Base-by-base conservation (phyloP, 176 grass and related monocot species). In the Dendrocalamus sinicus region DNA sequence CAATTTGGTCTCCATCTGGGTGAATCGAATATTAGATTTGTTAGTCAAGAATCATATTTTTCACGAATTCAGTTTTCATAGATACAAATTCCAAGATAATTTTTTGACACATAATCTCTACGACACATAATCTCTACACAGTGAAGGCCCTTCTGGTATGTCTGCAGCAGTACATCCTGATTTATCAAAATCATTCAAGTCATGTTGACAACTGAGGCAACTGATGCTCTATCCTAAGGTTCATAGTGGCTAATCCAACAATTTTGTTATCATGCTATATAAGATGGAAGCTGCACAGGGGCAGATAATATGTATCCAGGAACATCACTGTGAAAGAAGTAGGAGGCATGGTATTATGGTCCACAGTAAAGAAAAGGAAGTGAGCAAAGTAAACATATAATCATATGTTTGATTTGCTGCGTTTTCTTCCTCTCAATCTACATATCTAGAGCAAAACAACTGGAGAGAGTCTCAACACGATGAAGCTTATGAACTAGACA, bases 1-100 rank as follows among this genome's bases (percentile, higher is more conserved):
- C 80, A 99, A 90, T 87, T 94, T 92, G 43, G n/a, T 60, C 61
- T 94, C 85, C 90, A 92, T 99, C 96, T 99, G 90, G 54, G 82
- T 58, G 22, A 76, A 61, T 68, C 19, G 3, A 76, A 84, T 24
- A 54, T 60, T 22, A 80, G 5, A 30, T 65, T 73, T 28, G 46
- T 90, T 67, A 77, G 23, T 77, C 77, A 53, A 20, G 19, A 73
- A 83, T 82, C 10, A 0, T 16, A 12, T 20, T 76, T 81, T 81
- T 67, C 40, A 72, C 4, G 7, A 78, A 79, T 79, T 83, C 60
- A 73, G 66, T 24, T 54, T 52, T 51, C 4, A 0, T 43, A 76
- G 3, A 76, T 32, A 35, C 46, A 62, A 55, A 55, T 63, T 70
- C 59, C 68, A 89, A 79, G 30, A 61, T 62, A 69, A 77, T 1